Evolutionary conservation across 164 flowering plant species (phyloP).

Genomic region (Chimonanthus praecox): DNA sequence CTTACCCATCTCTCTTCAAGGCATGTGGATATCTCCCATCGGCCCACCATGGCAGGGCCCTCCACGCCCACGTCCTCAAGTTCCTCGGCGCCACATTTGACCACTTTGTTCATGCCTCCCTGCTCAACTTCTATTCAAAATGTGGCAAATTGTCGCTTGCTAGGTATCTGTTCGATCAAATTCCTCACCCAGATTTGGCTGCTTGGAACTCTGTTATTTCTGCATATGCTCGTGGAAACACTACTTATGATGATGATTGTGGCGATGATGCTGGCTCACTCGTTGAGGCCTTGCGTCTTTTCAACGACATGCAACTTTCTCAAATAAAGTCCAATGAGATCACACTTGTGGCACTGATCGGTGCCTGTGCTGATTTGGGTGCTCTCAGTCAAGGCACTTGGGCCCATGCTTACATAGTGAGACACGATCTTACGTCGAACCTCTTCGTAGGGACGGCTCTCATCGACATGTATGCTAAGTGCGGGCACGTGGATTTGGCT

Average conservation of each 20-base stretch:
- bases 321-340: constrained; percentile 44
- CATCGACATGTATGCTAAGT: constrained; percentile 46
- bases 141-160: constrained; percentile 36
- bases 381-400: constrained; percentile 52
- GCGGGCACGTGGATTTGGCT: constrained; percentile 40
- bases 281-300: constrained; percentile 38
- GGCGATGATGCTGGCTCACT: constrained; percentile 22
- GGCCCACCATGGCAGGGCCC: constrained; percentile 37
- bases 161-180: constrained; percentile 42
- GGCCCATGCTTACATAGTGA: constrained; percentile 48
- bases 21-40: constrained; percentile 37
- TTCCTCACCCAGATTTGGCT: constrained; percentile 43
- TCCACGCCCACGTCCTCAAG: constrained; percentile 54
- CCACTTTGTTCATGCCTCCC: constrained; percentile 43
- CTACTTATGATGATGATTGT: constrained; percentile 3
- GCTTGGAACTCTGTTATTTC: constrained; percentile 51
- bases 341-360: constrained; percentile 45
- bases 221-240: constrained; percentile 30
- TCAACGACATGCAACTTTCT: constrained; percentile 38
- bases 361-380: constrained; percentile 57
- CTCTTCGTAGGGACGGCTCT: constrained; percentile 42
- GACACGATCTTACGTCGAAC: constrained; percentile 33
- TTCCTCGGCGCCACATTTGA: constrained; percentile 39
- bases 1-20: constrained; percentile 62
- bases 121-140: constrained; percentile 41